A percentile compares a stretch with the other conserved stretches of the same genome.
These are phyloP conservation scores for Luvunga scandens DNA, from an alignment of 345 rosid genomes.

Conservation along the genomic window DNA sequence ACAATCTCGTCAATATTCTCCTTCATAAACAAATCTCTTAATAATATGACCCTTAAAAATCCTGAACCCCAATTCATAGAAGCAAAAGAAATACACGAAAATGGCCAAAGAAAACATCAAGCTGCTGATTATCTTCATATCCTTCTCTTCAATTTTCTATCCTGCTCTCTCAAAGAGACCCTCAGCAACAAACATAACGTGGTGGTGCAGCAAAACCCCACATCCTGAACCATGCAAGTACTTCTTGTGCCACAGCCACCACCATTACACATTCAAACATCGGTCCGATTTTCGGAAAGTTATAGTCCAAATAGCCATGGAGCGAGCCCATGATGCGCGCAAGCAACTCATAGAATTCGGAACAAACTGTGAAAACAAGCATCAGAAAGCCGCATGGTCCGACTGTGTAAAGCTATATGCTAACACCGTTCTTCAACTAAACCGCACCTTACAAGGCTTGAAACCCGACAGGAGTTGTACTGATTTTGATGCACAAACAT, in stretches of 20 bases:
- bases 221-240: slow-evolving; percentile 65
- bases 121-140: slow-evolving; percentile 21
- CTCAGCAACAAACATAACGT: slow-evolving; percentile 25
- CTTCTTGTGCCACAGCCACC: slow-evolving; percentile 34
- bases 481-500: slow-evolving; percentile 73
- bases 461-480: slow-evolving; percentile 25
- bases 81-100: not conserved
- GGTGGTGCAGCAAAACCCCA: slow-evolving; percentile 84
- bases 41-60: slow-evolving; percentile 19
- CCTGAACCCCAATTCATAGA: slow-evolving; percentile 11
- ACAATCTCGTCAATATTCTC: slow-evolving; percentile 14
- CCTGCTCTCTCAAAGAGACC: slow-evolving; percentile 16
- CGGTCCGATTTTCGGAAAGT: slow-evolving; percentile 50
- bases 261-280: slow-evolving; percentile 31
- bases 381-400: slow-evolving; percentile 44
- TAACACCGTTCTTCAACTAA: slow-evolving; percentile 57
- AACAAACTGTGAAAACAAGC: slow-evolving; percentile 23
- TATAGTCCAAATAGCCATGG: slow-evolving; percentile 48
- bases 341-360: slow-evolving; percentile 26
- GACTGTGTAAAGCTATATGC: slow-evolving; percentile 67
- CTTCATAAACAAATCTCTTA: slow-evolving; percentile 17
- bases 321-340: slow-evolving; percentile 39
- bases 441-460: slow-evolving; percentile 49
- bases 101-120: slow-evolving; percentile 22
- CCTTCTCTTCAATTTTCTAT: slow-evolving; percentile 24